Evolutionary conservation across 371 early-diverging fungal species (phyloP), one percentile per base, ranked within the genome.

Genomic region (Rhizopus sp.): DNA sequence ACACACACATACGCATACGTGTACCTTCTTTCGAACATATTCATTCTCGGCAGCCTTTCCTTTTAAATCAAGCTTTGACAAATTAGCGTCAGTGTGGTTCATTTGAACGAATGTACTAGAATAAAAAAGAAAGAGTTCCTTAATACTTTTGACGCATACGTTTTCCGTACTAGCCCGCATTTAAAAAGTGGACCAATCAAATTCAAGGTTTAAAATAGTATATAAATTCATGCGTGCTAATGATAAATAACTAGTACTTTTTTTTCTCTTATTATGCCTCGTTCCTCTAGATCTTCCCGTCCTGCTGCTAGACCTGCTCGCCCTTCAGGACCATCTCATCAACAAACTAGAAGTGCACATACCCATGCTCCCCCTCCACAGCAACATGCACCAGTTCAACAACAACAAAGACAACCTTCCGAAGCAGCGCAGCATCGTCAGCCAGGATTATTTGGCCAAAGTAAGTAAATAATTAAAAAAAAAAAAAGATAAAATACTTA

Each of bases 391-490:
- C 44, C 44, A 15, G 59, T 57, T 12, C 63, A 63, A 46, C 68
- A 66, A 35, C 68, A 66, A 52, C 68, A 82, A 46, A 55, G 68
- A 23, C 23, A 23, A 71, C 54, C 70, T 63, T 56, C 56, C 45
- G 44, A 10, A 42, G 53, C 64, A 40, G 66, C 74, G 40, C 78
- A 77, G 48, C 73, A 73, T 52, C 75, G 83, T 60, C 82, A 78
- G 55, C 87, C 84, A 53, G 85, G 95, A 50, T 62, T 95, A 48
- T 89, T 93, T 72, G 89, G 86, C 38, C 90, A 93, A 58, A 75
- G 76, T 77, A 64, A 67, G 60, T 37, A 31, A 17, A 34, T 6
- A 50, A 35, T 52, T n/a, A 10, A 39, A 16, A 17, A 34, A n/a
- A 50, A 3, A 10, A 31, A 32, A 34, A 12, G 15, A 8, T 29